phyloP scores from a whole-genome alignment of 2,329 filamentous ascomycete genomes.

The Pseudohalonectria lignicola region DNA sequence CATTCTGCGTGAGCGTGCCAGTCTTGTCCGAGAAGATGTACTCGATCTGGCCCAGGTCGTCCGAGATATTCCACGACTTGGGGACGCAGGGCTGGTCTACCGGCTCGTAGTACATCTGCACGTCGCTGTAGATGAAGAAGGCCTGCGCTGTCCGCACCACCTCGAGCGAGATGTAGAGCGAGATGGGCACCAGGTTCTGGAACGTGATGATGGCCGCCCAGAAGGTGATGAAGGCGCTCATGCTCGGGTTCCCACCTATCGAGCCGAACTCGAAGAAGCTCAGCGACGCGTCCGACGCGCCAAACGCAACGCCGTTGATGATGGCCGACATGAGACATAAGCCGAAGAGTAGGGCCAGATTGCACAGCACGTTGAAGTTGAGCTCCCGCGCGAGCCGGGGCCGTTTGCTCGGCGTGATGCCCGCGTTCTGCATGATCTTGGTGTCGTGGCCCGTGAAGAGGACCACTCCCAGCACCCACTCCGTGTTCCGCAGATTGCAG shows the following conservation, averaged over 20 bases:
- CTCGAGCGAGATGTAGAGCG: conserved; percentile 93
- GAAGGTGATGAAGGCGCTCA: conserved; percentile 93
- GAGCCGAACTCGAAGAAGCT: conserved; percentile 78
- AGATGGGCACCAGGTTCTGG: conserved; percentile 98
- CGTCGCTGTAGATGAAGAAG: conserved; percentile 94
- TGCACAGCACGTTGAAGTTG: conserved; percentile 96
- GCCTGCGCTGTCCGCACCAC: conserved; percentile 90
- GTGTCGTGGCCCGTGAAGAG: conserved; percentile 93
- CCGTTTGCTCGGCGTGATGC: conserved; percentile 88
- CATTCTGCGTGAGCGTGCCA: conserved; percentile 14
- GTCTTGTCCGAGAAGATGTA: conserved; percentile 63
- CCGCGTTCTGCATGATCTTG: conserved; percentile 98
- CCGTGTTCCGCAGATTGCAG: conserved; percentile 87
- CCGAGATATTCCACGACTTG: conserved; percentile 98
- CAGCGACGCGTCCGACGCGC: conserved; percentile 60
- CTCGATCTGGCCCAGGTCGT: conserved; percentile 95
- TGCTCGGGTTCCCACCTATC: conserved; percentile 59
- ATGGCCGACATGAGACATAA: conserved; percentile 86
- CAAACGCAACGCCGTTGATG: conserved; percentile 76
- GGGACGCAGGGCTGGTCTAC: conserved; percentile 93
- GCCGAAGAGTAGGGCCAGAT: conserved; percentile 77
- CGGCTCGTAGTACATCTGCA: conserved; percentile 92
- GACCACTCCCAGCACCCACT: conserved; percentile 89
- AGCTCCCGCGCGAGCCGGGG: conserved; percentile 83
- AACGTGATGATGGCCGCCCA: conserved; percentile 92